phyloP scores from a whole-genome alignment of 225 moss, liverwort and hornwort genomes.

The Marchantia paleacea region DNA sequence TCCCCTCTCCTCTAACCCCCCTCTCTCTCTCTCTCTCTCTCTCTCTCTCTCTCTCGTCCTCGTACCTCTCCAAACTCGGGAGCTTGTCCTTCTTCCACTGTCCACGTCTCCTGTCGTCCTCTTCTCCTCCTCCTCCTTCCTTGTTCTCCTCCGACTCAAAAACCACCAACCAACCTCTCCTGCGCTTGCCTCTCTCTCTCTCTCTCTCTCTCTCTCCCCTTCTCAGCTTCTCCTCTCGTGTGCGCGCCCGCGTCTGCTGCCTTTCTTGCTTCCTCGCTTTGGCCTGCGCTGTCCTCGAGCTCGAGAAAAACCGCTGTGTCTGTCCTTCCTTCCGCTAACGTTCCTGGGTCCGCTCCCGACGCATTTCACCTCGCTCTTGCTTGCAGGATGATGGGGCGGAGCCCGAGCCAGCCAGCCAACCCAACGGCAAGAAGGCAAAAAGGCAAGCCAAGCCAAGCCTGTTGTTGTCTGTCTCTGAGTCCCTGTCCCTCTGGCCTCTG shows the following conservation, averaged over 20 bases:
- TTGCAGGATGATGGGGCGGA: too few relatives aligned
- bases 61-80: background rate
- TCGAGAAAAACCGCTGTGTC: background rate
- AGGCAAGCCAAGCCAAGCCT: background rate
- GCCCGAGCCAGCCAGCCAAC: too few relatives aligned
- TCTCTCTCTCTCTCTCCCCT: background rate
- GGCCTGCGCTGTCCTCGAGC: conserved; percentile 5
- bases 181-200: background rate
- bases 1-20: background rate
- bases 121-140: background rate
- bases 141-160: background rate
- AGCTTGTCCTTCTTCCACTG: background rate
- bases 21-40: background rate
- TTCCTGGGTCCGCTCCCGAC: too few relatives aligned
- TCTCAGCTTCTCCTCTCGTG: background rate
- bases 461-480: background rate
- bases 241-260: too few relatives aligned
- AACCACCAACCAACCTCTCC: background rate
- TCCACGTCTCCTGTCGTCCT: background rate
- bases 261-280: background rate
- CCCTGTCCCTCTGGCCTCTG: background rate
- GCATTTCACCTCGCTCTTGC: too few relatives aligned
- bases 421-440: too few relatives aligned
- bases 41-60: background rate
- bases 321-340: too few relatives aligned